Base-by-base conservation (phyloP, 192 early-diverging fungal species). In the Radiomyces spectabilis region DNA sequence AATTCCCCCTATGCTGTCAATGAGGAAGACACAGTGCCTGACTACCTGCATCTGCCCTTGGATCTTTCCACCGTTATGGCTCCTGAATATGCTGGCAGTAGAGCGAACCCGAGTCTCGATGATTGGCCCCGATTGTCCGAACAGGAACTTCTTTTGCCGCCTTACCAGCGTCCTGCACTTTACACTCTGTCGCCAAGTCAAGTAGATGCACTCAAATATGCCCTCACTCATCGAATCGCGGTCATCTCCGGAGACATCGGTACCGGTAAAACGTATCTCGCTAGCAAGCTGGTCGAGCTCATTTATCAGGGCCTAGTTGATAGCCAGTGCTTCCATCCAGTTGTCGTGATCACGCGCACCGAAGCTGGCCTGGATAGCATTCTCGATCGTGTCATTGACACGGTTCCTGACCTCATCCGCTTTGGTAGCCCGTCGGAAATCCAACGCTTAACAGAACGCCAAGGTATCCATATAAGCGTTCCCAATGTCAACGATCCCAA, bases 211-310 rank as follows among this genome's bases (percentile, higher is more conserved):
- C 10, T 65, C 18, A 22, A 60, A 4, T 44, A 49, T 39, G 63
- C 56, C 9, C 18, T 70, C 9, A 49, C 24, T 9, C 44, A 61
- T 41, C 63, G 57, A 2, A 31, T 70, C 22, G 51, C 68, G 1
- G 51, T 70, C 0, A 51, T 70, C 16, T 9, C 40, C 5, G 63
- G 63, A 1, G 32, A 51, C 7, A 15, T 53, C 25, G 63, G 63
- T 24, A 66, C 68, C 5, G 64, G 63, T 15, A 65, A 66, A 13
- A 58, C 68, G 0, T 60, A 29, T n/a, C 18, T 70, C 3, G 57
- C 57, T 4, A n/a, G 49, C 13, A 65, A 61, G 30, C 26, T 65
- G 1, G 26, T 58, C 1, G 25, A 60, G 3, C 21, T 69, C 2
- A 34, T 69, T 7, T 26, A 52, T 32, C 57, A 52, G 13, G 56